Percentiles rank a stretch among this genome's conserved stretches.
These are phyloP conservation scores for Solanum verrucosum DNA, from an alignment of 257 asterid species.

Conservation along the genomic window DNA sequence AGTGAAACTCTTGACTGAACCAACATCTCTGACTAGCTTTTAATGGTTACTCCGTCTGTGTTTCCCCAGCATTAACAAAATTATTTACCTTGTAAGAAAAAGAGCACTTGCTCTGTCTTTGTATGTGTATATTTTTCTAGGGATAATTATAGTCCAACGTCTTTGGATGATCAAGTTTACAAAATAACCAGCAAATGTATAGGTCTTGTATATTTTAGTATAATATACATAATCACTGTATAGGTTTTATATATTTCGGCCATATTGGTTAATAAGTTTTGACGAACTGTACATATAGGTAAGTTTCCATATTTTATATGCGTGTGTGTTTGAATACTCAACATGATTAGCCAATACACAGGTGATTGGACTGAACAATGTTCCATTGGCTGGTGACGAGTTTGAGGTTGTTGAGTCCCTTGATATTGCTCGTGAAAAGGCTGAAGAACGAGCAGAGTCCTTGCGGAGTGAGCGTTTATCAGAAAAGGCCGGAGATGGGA, in stretches of 20 bases:
- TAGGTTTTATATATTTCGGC: neutral
- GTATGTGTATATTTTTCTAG: neutral
- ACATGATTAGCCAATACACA: slow-evolving; percentile 14
- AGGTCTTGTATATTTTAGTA: neutral
- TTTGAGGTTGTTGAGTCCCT: slow-evolving; percentile 85
- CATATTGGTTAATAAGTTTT: neutral
- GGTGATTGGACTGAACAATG: slow-evolving; percentile 88
- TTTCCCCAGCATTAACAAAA: neutral
- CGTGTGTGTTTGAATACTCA: neutral
- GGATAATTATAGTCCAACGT: neutral
- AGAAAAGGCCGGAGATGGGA: slow-evolving; percentile 95
- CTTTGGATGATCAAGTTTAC: neutral
- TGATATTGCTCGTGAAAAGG: slow-evolving; percentile 80
- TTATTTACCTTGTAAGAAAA: neutral
- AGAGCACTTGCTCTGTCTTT: neutral
- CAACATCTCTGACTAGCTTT: neutral
- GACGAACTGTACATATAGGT: neutral
- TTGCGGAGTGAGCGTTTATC: slow-evolving; percentile 74
- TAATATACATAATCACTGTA: neutral
- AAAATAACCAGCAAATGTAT: neutral
- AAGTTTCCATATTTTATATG: neutral
- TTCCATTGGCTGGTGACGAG: slow-evolving; percentile 96
- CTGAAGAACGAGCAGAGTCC: slow-evolving; percentile 53
- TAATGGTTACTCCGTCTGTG: neutral
- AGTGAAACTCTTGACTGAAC: neutral